Evolutionary conservation across 495 filamentous ascomycete genomes (phyloP).

Genomic region (Aspergillus biplanus): DNA sequence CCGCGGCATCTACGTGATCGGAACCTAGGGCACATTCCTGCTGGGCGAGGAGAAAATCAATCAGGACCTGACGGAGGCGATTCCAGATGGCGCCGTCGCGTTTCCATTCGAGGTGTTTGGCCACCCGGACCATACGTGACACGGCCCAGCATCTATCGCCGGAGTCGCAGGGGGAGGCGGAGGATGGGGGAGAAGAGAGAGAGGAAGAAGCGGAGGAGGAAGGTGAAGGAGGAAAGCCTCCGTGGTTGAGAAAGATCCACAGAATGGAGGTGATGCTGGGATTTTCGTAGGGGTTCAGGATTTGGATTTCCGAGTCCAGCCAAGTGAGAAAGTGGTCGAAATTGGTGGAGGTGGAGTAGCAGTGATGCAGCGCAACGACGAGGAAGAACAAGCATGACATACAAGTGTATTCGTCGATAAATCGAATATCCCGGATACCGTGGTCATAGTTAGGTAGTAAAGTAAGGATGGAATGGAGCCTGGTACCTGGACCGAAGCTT

Average conservation of each 20-base stretch:
- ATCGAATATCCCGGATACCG: conserved; percentile 34
- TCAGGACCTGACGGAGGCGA: conserved; percentile 27
- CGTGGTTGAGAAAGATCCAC: conserved; percentile 34
- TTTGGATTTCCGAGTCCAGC: conserved; percentile 27
- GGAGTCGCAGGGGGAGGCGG: conserved; percentile 1
- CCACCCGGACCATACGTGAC: conserved; percentile 34
- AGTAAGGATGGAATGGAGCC: conserved; percentile 28
- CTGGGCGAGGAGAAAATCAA: conserved; percentile 30
- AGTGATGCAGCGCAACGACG: conserved; percentile 30
- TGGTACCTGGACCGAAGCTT: conserved; percentile 26
- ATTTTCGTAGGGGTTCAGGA: conserved; percentile 26
- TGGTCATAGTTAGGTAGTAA: conserved; percentile 34
- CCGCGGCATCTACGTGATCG: conserved; percentile 25
- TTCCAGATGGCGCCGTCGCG: conserved; percentile 33
- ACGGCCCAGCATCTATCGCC: conserved; percentile 34
- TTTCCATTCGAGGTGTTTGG: conserved; percentile 36
- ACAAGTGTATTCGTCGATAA: conserved; percentile 36
- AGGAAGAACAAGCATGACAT: conserved; percentile 36
- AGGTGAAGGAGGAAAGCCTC: conserved; percentile 19
- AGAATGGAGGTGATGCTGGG: conserved; percentile 33
- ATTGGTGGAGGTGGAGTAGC: conserved; percentile 26
- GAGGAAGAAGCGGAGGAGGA: background rate
- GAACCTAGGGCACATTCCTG: conserved; percentile 33
- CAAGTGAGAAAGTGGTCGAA: conserved; percentile 31
- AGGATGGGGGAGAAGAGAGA: background rate